Percentiles rank a stretch among this genome's conserved stretches.
These are phyloP conservation scores for Achaetomium macrosporum DNA, from an alignment of 2,329 filamentous ascomycete genomes.

Conservation along the genomic window DNA sequence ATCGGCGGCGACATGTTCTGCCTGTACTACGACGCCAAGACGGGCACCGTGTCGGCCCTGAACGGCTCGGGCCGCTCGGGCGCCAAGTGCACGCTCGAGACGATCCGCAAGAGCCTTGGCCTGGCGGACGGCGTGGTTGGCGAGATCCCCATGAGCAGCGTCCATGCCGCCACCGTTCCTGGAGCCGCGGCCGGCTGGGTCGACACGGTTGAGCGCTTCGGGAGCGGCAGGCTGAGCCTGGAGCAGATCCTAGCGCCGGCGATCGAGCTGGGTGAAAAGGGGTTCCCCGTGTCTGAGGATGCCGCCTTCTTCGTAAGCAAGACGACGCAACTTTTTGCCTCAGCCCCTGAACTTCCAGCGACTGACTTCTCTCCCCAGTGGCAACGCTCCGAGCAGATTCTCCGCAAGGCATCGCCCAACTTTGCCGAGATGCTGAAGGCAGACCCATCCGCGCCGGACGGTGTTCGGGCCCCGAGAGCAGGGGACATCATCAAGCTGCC, in stretches of 20 bases:
- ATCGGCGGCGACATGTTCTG: slow-evolving; percentile 98
- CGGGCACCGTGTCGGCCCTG: slow-evolving; percentile 73
- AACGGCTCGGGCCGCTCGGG: slow-evolving; percentile 91
- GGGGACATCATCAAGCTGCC: slow-evolving; percentile 90
- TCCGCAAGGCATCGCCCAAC: slow-evolving; percentile 76
- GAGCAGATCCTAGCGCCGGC: slow-evolving; percentile 75
- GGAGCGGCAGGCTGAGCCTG: slow-evolving; percentile 75
- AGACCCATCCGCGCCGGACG: slow-evolving; percentile 60
- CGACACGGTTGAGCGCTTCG: slow-evolving; percentile 81
- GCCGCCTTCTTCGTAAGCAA: slow-evolving; percentile 58
- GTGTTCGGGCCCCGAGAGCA: slow-evolving; percentile 65
- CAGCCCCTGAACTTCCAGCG: not conserved
- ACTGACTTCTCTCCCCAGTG: slow-evolving; percentile 51
- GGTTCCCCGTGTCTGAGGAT: slow-evolving; percentile 83
- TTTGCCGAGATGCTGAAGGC: slow-evolving; percentile 80
- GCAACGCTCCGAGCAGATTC: slow-evolving; percentile 54
- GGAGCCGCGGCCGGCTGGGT: slow-evolving; percentile 92
- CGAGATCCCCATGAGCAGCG: slow-evolving; percentile 67
- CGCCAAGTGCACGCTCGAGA: slow-evolving; percentile 60
- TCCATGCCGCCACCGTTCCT: slow-evolving; percentile 79
- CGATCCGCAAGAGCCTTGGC: slow-evolving; percentile 63
- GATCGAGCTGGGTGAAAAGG: slow-evolving; percentile 78
- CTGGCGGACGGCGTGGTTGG: slow-evolving; percentile 50
- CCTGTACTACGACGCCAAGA: slow-evolving; percentile 80
- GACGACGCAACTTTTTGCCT: not conserved